phyloP scores from a whole-genome alignment of 495 filamentous ascomycete species.

The Aspergillus hancockii region DNA sequence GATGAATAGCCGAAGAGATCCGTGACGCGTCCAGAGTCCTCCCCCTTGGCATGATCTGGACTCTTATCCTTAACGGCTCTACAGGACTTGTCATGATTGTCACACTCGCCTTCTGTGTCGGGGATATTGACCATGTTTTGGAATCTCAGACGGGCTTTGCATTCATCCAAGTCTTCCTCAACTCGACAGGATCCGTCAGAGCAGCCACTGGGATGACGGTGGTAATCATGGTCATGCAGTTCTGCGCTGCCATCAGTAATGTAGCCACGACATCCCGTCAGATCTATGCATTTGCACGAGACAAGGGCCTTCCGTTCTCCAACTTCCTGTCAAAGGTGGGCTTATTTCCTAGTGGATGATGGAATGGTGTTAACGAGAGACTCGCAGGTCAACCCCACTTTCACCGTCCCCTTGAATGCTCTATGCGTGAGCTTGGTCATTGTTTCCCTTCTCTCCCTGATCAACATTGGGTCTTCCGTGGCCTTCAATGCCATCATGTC shows the following conservation, averaged over 20 bases:
- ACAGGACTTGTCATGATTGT: slow-evolving; percentile 43
- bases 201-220: slow-evolving; percentile 30
- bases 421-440: slow-evolving; percentile 43
- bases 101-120: slow-evolving; percentile 42
- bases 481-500: slow-evolving; percentile 59
- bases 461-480: slow-evolving; percentile 58
- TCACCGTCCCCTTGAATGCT: slow-evolving; percentile 53
- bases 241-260: slow-evolving; percentile 31
- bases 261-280: slow-evolving; percentile 41
- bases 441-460: slow-evolving; percentile 52
- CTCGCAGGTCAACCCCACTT: slow-evolving; percentile 24
- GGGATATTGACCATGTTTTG: slow-evolving; percentile 36
- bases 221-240: slow-evolving; percentile 33
- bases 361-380: neutral
- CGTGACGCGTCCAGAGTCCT: slow-evolving; percentile 39
- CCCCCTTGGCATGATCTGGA: slow-evolving; percentile 40
- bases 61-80: slow-evolving; percentile 33
- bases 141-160: slow-evolving; percentile 30
- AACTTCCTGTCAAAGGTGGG: slow-evolving; percentile 30
- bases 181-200: slow-evolving; percentile 21
- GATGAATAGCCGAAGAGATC: slow-evolving; percentile 44
- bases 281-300: slow-evolving; percentile 48
- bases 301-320: slow-evolving; percentile 43
- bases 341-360: slow-evolving; percentile 7
- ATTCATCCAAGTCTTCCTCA: slow-evolving; percentile 32